Base-by-base conservation (phyloP, 768 basidiomycete genomes). In the Mrakia frigida region DNA sequence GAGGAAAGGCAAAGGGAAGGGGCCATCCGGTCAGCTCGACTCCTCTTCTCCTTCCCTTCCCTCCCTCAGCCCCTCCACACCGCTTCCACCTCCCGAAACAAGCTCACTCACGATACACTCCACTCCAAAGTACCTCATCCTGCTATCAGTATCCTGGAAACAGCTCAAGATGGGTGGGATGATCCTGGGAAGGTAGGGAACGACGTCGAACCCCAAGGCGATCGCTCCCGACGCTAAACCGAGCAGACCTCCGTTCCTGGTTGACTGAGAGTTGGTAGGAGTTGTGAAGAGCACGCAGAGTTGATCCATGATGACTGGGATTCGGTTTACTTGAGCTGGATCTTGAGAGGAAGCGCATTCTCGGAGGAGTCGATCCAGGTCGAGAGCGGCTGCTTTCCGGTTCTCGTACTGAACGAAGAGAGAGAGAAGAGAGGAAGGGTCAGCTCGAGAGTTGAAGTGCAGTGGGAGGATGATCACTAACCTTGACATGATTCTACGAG, bases 141-240 rank as follows among this genome's bases (percentile, higher is more conserved):
- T 88, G 84, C 92, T 94, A 86, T 98, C 96, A 2, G 91, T 87
- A 83, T 99, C 97, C 78, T 90, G 89, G 83, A 99, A 97, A 84
- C 96, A 97, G 73, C 88, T 88, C 37, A 98, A 87, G 43, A 99
- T 87, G 3, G 93, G 91, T 60, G 91, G 90, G 50, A 97, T 88
- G 81, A 99, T 97, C 80, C 90, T 91, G 76, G 92, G 92, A 89
- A 98, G 92, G 85, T 95, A 94, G 10, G 93, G 92, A 11, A 95
- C 90, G 63, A 98, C 88, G 79, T 97, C 92, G 16, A 94, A 91
- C 2, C 94, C 93, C 4, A 98, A 86, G 0, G 97, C 96, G 81
- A 99, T 98, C n/a, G 94, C 93, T 33, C 93, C 93, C 39, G 93
- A 96, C 13, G 96, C 96, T 1, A 98, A 88, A 33, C 96, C 96